A percentile compares a stretch with the other conserved stretches of the same genome.
These are phyloP conservation scores for Fusarium sp. DNA, from an alignment of 2,329 filamentous ascomycete genomes.

Conservation along the genomic window DNA sequence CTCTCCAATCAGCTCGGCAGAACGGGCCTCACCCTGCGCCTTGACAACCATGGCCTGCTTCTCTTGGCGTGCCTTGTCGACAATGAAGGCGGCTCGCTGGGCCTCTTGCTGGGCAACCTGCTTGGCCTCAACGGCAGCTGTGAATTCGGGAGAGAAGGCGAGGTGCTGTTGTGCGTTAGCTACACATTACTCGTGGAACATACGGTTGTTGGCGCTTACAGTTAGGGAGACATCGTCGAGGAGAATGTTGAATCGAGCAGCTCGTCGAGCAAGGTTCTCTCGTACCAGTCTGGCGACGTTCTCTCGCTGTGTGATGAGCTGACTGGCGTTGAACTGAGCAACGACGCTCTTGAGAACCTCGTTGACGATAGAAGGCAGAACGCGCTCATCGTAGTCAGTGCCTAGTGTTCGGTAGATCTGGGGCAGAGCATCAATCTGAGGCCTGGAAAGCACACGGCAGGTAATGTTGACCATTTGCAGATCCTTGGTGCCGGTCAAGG, in stretches of 20 bases:
- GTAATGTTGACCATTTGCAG: constrained; percentile 99
- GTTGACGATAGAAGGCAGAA: constrained; percentile 97
- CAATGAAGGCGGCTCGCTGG: constrained; percentile 95
- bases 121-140: constrained; percentile 79
- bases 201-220: constrained; percentile 64
- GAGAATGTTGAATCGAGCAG: constrained; percentile 96
- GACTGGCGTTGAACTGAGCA: constrained; percentile 97
- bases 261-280: constrained; percentile 91
- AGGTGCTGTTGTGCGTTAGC: constrained; percentile 66
- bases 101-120: constrained; percentile 90
- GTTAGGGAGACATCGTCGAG: constrained; percentile 98
- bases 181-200: neutral
- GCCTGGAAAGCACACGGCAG: constrained; percentile 96
- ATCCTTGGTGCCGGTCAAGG: constrained; percentile 98
- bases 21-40: constrained; percentile 98
- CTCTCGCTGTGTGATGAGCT: constrained; percentile 98
- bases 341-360: constrained; percentile 99
- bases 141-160: constrained; percentile 80
- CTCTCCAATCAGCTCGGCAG: constrained; percentile 96
- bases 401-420: constrained; percentile 98
- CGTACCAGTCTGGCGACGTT: constrained; percentile 92
- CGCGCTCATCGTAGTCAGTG: constrained; percentile 95
- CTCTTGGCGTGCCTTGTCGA: constrained; percentile 99
- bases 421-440: constrained; percentile 87
- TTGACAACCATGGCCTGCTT: constrained; percentile 99